Conservation (phyloP, 73 alveolate species). For the Symbiodinium pilosum region DNA sequence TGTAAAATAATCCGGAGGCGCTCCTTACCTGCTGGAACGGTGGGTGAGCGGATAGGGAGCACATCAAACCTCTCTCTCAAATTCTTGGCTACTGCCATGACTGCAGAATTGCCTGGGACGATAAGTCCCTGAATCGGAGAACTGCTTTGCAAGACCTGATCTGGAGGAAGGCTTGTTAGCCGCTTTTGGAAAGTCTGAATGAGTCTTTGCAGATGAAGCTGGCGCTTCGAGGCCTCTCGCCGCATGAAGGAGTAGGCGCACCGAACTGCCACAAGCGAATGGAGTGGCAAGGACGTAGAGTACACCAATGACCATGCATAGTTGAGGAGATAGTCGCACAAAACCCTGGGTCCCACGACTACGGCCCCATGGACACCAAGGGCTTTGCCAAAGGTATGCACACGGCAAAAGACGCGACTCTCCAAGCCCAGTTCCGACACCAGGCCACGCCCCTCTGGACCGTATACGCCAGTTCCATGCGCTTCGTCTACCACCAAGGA, state of each 20-base stretch:
- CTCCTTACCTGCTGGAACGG: constrained; percentile 89
- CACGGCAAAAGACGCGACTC: constrained; percentile 47
- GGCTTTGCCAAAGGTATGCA: constrained; percentile 91
- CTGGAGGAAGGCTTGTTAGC: constrained; percentile 12
- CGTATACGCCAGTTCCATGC: constrained; percentile 83
- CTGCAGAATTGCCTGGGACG: constrained; percentile 55
- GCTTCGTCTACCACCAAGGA: constrained; percentile 82
- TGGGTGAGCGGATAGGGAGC: constrained; percentile 90
- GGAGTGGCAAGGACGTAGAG: constrained; percentile 88
- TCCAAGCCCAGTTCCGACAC: constrained; percentile 74
- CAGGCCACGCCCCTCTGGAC: constrained; percentile 68
- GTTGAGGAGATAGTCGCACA: constrained; percentile 14
- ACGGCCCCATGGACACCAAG: constrained; percentile 78
- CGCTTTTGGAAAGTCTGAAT: constrained; percentile 40
- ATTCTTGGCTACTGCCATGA: constrained; percentile 18
- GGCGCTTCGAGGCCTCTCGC: constrained; percentile 33
- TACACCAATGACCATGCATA: constrained; percentile 2
- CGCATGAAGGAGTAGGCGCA: constrained; percentile 65
- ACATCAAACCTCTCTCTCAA: constrained; percentile 71
- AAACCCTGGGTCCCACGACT: constrained; percentile 34
- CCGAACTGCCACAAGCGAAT: constrained; percentile 42
- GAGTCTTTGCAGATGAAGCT: neutral
- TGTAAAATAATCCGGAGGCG: constrained; percentile 77
- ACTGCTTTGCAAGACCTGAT: constrained; percentile 28
- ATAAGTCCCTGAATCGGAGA: constrained; percentile 74